phyloP scores from a whole-genome alignment of 2,329 filamentous ascomycete species.

The Periconia digitata region DNA sequence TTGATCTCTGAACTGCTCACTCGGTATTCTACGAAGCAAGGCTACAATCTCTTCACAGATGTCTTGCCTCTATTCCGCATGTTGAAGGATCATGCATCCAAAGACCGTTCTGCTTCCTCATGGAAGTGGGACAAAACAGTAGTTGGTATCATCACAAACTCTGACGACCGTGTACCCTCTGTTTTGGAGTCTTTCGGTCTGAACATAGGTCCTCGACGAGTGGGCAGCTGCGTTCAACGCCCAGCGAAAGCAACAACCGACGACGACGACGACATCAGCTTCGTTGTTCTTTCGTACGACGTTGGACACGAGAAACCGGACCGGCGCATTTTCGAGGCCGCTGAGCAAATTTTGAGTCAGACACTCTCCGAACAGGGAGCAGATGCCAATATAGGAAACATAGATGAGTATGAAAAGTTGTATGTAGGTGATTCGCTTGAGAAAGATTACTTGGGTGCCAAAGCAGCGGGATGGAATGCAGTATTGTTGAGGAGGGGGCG shows the following conservation, averaged over 20 bases:
- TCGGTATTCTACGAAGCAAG: conserved; percentile 57
- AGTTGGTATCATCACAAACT: conserved; percentile 64
- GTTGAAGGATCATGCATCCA: conserved; percentile 26
- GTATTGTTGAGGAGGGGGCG: conserved; percentile 39
- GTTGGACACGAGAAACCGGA: conserved; percentile 63
- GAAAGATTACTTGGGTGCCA: conserved; percentile 55
- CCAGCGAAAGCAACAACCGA: conserved; percentile 21
- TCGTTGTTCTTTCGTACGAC: conserved; percentile 65
- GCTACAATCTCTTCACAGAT: conserved; percentile 54
- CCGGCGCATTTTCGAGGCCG: conserved; percentile 57
- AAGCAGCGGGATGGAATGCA: conserved; percentile 51
- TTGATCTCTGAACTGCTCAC: conserved; percentile 54
- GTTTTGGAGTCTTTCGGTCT: conserved; percentile 59
- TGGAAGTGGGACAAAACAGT: conserved; percentile 48
- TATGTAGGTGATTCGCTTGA: conserved; percentile 58
- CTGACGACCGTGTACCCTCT: conserved; percentile 60
- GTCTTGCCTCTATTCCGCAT: conserved; percentile 50
- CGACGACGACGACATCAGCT: conserved; percentile 52
- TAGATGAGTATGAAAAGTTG: conserved; percentile 44
- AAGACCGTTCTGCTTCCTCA: not conserved
- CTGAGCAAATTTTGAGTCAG: conserved; percentile 47
- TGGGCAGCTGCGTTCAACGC: conserved; percentile 12
- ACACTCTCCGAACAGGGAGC: conserved; percentile 27
- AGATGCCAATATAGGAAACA: conserved; percentile 1
- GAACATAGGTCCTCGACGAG: conserved; percentile 38